Percentiles rank a stretch among this genome's conserved stretches.
Evolutionary conservation across 2,329 filamentous ascomycete species (phyloP).

Genomic region (Fusarium zealandicum): DNA sequence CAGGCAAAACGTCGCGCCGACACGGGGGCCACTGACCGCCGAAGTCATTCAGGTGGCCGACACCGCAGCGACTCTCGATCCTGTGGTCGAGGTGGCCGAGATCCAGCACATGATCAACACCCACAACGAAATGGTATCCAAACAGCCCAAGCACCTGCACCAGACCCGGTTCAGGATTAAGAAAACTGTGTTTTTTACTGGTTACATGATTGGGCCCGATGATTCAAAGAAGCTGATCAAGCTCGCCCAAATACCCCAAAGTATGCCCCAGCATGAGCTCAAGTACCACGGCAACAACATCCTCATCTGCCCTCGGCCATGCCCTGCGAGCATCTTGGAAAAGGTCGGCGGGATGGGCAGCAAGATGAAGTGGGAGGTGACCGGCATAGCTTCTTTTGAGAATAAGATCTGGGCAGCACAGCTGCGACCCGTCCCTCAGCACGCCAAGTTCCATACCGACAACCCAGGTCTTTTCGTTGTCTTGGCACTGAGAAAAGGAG

Average conservation of each 20-base stretch:
- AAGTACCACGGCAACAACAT: slow-evolving; percentile 89
- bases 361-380: slow-evolving; percentile 85
- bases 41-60: slow-evolving; percentile 91
- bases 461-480: slow-evolving; percentile 82
- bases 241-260: slow-evolving; percentile 70
- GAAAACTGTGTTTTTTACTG: slow-evolving; percentile 89
- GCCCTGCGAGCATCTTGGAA: slow-evolving; percentile 73
- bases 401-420: slow-evolving; percentile 88
- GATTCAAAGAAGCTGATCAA: slow-evolving; percentile 77
- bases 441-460: slow-evolving; percentile 77
- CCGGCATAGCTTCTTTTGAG: slow-evolving; percentile 75
- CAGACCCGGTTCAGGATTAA: slow-evolving; percentile 71
- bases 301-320: slow-evolving; percentile 82
- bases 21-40: slow-evolving; percentile 70
- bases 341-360: slow-evolving; percentile 88
- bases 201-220: slow-evolving; percentile 79
- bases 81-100: slow-evolving; percentile 79
- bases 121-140: slow-evolving; percentile 70
- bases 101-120: slow-evolving; percentile 89
- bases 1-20: slow-evolving; percentile 55
- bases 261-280: slow-evolving; percentile 72
- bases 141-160: slow-evolving; percentile 46
- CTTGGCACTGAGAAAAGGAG: slow-evolving; percentile 77
- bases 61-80: slow-evolving; percentile 74
- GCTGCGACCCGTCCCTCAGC: slow-evolving; percentile 74